Evolutionary conservation across 192 early-diverging fungal genomes (phyloP).

Genomic region (Coemansia sp.): DNA sequence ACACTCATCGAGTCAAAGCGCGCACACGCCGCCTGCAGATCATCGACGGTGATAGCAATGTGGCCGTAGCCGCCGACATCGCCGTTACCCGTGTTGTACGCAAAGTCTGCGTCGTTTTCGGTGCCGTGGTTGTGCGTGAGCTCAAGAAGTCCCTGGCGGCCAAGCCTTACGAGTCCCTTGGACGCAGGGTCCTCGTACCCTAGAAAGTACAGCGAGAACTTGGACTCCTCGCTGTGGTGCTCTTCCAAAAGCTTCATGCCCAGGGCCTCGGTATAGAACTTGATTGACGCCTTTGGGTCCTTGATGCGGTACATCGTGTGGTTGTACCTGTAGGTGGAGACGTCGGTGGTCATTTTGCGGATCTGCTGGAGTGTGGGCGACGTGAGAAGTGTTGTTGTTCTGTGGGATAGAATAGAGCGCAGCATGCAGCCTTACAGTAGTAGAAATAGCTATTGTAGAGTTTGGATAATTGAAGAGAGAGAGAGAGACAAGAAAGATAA

Average conservation of each 20-base stretch:
- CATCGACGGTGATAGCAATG: slow-evolving; percentile 76
- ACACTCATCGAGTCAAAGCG: slow-evolving; percentile 72
- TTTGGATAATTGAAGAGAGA: not conserved
- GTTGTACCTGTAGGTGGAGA: slow-evolving; percentile 61
- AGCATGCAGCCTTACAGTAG: slow-evolving; percentile 8
- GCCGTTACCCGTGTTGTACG: slow-evolving; percentile 72
- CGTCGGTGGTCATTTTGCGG: slow-evolving; percentile 47
- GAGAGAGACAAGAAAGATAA: not conserved
- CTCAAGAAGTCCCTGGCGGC: slow-evolving; percentile 73
- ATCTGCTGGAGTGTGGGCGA: slow-evolving; percentile 10
- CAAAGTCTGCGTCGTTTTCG: slow-evolving; percentile 63
- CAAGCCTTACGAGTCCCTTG: slow-evolving; percentile 55
- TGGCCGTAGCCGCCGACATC: slow-evolving; percentile 81
- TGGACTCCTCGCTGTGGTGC: slow-evolving; percentile 34
- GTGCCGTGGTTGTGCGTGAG: slow-evolving; percentile 88
- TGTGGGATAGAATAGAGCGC: not conserved
- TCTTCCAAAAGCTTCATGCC: slow-evolving; percentile 68
- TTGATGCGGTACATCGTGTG: slow-evolving; percentile 88
- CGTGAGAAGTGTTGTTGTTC: not conserved
- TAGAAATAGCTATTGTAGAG: not conserved
- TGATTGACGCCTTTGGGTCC: slow-evolving; percentile 72
- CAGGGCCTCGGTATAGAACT: slow-evolving; percentile 74
- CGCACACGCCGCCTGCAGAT: slow-evolving; percentile 74
- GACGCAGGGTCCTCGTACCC: slow-evolving; percentile 62
- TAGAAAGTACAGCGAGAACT: slow-evolving; percentile 75